These are phyloP conservation scores for Fusarium tricinctum DNA, from an alignment of 2,329 filamentous ascomycete genomes.

Conservation along the genomic window DNA sequence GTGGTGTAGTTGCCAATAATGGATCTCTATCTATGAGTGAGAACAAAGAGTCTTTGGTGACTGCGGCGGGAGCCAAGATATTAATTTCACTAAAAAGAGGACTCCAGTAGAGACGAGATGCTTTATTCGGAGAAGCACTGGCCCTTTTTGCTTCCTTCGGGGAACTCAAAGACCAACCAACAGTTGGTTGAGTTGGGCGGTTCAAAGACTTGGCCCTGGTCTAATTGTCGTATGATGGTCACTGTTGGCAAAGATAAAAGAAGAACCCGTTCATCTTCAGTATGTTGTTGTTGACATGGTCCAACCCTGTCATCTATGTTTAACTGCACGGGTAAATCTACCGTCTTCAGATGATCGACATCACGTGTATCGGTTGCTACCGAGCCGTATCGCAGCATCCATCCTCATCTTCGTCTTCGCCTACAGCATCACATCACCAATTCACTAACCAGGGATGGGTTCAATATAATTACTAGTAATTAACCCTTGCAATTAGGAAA, in stretches of 20 bases:
- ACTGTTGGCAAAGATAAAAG: too few species aligned
- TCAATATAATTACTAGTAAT: background rate
- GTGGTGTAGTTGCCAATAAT: too few species aligned
- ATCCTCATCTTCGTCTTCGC: slow-evolving; percentile 2
- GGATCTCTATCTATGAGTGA: background rate
- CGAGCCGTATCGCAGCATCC: background rate
- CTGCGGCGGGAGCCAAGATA: slow-evolving; percentile 2
- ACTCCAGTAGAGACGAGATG: background rate
- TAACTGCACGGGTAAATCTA: slow-evolving; percentile 2
- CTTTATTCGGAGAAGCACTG: background rate
- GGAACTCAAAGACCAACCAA: background rate
- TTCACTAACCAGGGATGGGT: background rate
- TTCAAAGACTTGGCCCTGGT: background rate
- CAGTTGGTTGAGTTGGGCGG: background rate
- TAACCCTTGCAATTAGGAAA: background rate
- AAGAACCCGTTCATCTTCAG: background rate
- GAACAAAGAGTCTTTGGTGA: slow-evolving; percentile 5
- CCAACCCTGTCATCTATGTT: slow-evolving; percentile 6
- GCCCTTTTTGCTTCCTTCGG: background rate
- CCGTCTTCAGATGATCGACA: slow-evolving; percentile 23
- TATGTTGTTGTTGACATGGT: background rate
- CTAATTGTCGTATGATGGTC: too few species aligned
- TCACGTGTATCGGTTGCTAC: slow-evolving; percentile 25
- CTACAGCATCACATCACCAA: background rate
- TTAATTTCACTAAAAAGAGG: slow-evolving; percentile 1